Evolutionary conservation across 345 rosid genomes (phyloP).

Genomic region (Pistacia vera): DNA sequence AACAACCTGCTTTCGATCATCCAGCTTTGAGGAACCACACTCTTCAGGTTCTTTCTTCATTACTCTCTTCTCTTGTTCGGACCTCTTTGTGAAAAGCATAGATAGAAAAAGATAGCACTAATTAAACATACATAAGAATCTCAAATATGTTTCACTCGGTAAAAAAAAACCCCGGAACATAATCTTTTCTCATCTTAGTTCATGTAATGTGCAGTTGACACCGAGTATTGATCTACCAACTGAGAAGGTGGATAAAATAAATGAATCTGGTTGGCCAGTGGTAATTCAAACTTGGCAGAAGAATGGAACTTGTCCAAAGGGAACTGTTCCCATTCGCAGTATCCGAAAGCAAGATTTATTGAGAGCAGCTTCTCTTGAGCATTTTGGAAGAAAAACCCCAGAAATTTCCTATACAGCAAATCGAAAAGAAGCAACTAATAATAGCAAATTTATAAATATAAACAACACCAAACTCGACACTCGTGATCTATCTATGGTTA

Average conservation of each 20-base stretch:
- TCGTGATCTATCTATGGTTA: not conserved
- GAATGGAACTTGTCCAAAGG: constrained; percentile 43
- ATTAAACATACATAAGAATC: too few relatives aligned
- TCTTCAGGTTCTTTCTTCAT: constrained; percentile 25
- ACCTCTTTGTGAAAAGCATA: not conserved
- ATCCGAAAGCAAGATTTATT: constrained; percentile 34
- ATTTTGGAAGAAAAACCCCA: constrained; percentile 34
- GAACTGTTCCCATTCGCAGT: constrained; percentile 54
- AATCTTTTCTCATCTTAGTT: not conserved
- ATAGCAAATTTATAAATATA: not conserved
- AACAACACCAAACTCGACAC: not conserved
- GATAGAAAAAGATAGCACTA: not conserved
- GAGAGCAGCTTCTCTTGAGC: constrained; percentile 33
- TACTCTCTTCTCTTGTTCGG: not conserved
- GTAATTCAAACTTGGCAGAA: constrained; percentile 44
- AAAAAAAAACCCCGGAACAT: too few relatives aligned
- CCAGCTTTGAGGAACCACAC: constrained; percentile 25
- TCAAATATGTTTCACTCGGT: too few relatives aligned
- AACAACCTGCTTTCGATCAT: constrained; percentile 39
- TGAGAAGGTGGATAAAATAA: not conserved
- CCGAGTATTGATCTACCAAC: constrained; percentile 27
- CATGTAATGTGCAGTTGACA: constrained; percentile 36
- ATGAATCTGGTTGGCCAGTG: constrained; percentile 15
- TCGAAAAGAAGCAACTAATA: not conserved
- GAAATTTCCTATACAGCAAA: not conserved